These are phyloP conservation scores for Pseudotsuga menziesii DNA, from an alignment of 75 land plant species.

Conservation along the genomic window DNA sequence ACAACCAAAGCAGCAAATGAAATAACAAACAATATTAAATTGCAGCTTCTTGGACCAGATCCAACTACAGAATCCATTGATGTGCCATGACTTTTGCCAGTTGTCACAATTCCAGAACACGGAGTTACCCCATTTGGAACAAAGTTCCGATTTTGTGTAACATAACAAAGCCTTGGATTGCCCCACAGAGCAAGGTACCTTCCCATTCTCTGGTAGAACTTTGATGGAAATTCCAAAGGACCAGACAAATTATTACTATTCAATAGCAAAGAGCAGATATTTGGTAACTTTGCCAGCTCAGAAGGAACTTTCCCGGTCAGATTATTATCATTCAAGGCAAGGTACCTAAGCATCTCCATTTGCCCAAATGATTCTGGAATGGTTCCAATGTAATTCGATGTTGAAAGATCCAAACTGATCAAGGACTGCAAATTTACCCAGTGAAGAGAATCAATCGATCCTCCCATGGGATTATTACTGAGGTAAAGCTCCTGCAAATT, in stretches of 20 bases:
- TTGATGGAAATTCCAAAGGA: slow-evolving; percentile 42
- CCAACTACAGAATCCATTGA: neutral
- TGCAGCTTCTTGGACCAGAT: neutral
- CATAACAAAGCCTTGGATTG: slow-evolving; percentile 61
- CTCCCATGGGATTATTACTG: slow-evolving; percentile 16
- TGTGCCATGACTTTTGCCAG: neutral
- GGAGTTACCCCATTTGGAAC: slow-evolving; percentile 5
- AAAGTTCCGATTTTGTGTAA: slow-evolving; percentile 5
- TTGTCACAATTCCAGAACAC: neutral
- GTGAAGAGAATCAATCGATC: slow-evolving; percentile 13
- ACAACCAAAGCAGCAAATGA: neutral
- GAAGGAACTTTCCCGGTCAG: slow-evolving; percentile 11
- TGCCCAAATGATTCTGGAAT: slow-evolving; percentile 8
- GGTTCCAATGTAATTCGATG: neutral
- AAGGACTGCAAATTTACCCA: slow-evolving; percentile 8
- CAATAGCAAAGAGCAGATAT: slow-evolving; percentile 37
- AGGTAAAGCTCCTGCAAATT: slow-evolving; percentile 17
- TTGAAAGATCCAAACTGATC: slow-evolving; percentile 6
- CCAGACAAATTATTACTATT: slow-evolving; percentile 66
- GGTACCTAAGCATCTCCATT: slow-evolving; percentile 6
- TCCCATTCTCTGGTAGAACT: slow-evolving; percentile 66
- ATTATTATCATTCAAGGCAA: slow-evolving; percentile 12
- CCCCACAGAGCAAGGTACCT: slow-evolving; percentile 45
- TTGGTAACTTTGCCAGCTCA: slow-evolving; percentile 14
- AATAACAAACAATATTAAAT: neutral